These are phyloP conservation scores for Sparassis latifolia DNA, from an alignment of 1,284 basidiomycete species.

Conservation along the genomic window DNA sequence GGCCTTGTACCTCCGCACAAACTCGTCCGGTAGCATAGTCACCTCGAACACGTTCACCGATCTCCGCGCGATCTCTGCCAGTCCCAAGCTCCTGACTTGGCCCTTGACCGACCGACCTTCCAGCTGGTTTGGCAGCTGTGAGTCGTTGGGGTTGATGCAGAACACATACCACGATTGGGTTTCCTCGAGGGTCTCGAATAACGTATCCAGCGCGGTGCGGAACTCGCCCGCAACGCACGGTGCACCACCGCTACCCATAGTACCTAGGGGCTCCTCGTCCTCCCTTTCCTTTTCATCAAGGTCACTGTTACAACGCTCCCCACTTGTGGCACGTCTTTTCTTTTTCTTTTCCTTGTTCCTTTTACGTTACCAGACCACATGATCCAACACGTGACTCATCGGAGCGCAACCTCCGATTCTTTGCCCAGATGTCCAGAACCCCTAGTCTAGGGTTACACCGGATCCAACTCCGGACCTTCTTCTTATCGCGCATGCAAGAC, in stretches of 20 bases:
- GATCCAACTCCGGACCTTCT: too few relatives aligned
- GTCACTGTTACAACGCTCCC: too few relatives aligned
- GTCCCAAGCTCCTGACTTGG: constrained; percentile 79
- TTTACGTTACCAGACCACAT: too few relatives aligned
- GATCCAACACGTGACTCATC: too few relatives aligned
- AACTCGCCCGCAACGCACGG: constrained; percentile 88
- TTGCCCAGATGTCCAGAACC: too few relatives aligned
- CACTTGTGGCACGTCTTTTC: too few relatives aligned
- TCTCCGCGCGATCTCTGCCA: constrained; percentile 75
- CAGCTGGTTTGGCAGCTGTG: constrained; percentile 90
- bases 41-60: constrained; percentile 72
- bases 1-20: constrained; percentile 75
- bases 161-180: constrained; percentile 91
- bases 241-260: constrained; percentile 27
- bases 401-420: too few relatives aligned
- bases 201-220: constrained; percentile 72
- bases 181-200: constrained; percentile 87
- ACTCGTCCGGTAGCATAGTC: constrained; percentile 84
- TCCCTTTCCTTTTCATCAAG: constrained; percentile 52
- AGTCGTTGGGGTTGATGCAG: constrained; percentile 92
- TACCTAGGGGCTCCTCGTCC: constrained; percentile 28
- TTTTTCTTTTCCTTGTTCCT: too few relatives aligned
- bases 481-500: too few relatives aligned
- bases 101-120: constrained; percentile 90
- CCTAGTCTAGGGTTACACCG: too few relatives aligned